These are phyloP conservation scores for Hevea brasiliensis DNA, from an alignment of 345 rosid species.

Conservation along the genomic window DNA sequence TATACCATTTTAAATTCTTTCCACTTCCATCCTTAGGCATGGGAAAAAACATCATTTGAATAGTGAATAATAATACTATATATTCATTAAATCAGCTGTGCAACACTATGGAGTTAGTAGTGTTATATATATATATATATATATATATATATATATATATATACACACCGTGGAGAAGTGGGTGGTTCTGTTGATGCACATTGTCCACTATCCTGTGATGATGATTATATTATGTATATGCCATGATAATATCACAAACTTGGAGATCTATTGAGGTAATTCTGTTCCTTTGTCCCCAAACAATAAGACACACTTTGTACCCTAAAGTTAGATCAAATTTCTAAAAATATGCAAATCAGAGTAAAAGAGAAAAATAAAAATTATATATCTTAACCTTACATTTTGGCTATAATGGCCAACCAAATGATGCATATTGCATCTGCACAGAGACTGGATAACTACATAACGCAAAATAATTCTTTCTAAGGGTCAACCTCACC, in stretches of 20 bases:
- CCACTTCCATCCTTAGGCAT: too few relatives aligned
- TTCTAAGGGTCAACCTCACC: constrained; percentile 19
- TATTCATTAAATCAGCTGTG: too few relatives aligned
- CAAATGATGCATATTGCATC: constrained; percentile 21
- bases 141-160: too few relatives aligned
- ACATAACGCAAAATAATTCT: not conserved
- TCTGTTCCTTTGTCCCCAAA: constrained; percentile 36
- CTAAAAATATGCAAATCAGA: constrained; percentile 12
- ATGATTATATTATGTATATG: not conserved
- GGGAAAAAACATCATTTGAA: too few relatives aligned
- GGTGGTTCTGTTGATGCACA: constrained; percentile 37
- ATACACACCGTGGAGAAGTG: constrained; percentile 15
- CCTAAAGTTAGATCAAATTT: constrained; percentile 36
- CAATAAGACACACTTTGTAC: constrained; percentile 29
- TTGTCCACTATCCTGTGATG: constrained; percentile 17
- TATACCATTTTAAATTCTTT: too few relatives aligned
- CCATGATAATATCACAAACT: constrained; percentile 1
- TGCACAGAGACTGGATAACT: constrained; percentile 9
- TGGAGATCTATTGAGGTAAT: constrained; percentile 10
- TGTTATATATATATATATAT: too few relatives aligned
- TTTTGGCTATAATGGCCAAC: constrained; percentile 32
- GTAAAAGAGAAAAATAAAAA: too few relatives aligned
- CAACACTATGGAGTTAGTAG: too few relatives aligned
- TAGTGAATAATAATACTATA: too few relatives aligned
- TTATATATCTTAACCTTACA: constrained; percentile 9